Evolutionary conservation across 208 protist species (phyloP), one percentile per base, ranked within the genome.

Genomic region (Leishmania arabica): DNA sequence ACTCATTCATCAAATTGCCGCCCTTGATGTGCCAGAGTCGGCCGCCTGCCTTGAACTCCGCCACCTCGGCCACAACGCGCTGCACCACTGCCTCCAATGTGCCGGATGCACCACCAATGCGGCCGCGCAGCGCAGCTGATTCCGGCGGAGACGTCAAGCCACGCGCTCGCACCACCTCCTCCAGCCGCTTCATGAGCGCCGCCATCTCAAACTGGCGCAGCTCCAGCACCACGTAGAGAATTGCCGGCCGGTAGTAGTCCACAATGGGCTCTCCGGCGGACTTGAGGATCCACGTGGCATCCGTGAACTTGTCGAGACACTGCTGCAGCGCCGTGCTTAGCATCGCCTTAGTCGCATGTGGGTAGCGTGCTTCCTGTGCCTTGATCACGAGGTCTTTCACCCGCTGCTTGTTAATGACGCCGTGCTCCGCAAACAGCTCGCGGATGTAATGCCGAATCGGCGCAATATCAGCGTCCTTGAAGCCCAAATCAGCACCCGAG

Each of bases 21-120:
- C 79, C 91, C 82, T 97, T 96, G 9, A 98, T 51, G 72, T 93
- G 89, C 91, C 92, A 98, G 21, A 96, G 78, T 15, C 92, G 88
- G 40, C 92, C 92, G 17, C 90, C 90, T 1, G 76, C 56, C 68
- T 91, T 86, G 76, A 87, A 98, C 60, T 93, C 91, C 5, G 90
- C 88, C 27, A 98, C 90, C 73, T 98, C 95, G 7, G 86, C 66
- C 42, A 95, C 54, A 27, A 98, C 92, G 64, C 90, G 89, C 47
- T 91, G 81, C 75, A 94, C 77, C 11, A 92, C 84, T 40, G 75
- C 37, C 56, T 87, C 80, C 53, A 81, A 70, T 42, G 54, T 11
- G n/a, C 62, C 58, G 13, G 68, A 42, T 17, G 54, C 58, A 42
- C n/a, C 77, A 51, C 54, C 58, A 40, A 53, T 64, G 49, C 42